phyloP scores from a whole-genome alignment of 345 rosid genomes.

The Bruguiera gymnorhiza region DNA sequence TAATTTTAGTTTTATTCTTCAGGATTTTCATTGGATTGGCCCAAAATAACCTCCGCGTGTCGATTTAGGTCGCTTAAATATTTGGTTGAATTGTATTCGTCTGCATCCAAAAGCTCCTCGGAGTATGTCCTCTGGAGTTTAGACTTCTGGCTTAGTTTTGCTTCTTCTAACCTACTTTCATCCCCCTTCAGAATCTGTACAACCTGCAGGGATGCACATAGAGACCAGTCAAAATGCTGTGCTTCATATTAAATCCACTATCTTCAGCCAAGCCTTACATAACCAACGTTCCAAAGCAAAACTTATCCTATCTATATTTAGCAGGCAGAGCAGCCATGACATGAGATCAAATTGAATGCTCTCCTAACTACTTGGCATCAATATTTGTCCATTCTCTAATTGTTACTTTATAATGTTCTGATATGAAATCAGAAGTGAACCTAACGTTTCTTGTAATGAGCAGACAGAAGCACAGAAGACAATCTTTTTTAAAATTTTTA shows the following conservation, averaged over 20 bases:
- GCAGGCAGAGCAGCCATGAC: no score
- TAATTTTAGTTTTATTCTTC: neutral
- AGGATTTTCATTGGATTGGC: neutral
- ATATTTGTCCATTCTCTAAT: no score
- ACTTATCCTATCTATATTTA: no score
- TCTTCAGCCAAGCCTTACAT: neutral
- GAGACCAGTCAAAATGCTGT: neutral
- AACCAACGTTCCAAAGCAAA: no score
- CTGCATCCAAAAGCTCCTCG: slow-evolving; percentile 58
- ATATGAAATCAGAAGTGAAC: no score
- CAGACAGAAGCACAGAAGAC: no score
- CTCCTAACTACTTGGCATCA: no score
- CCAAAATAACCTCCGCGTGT: slow-evolving; percentile 62
- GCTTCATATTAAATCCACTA: neutral
- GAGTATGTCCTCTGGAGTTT: slow-evolving; percentile 59
- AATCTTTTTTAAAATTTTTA: no score
- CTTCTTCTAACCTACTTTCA: slow-evolving; percentile 29
- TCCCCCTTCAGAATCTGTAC: slow-evolving; percentile 60
- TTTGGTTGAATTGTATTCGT: slow-evolving; percentile 69
- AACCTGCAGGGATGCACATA: slow-evolving; percentile 34
- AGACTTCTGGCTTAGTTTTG: slow-evolving; percentile 30
- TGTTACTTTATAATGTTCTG: no score
- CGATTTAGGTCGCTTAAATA: slow-evolving; percentile 47
- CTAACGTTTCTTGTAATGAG: no score
- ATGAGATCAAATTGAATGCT: no score